A percentile compares a stretch with the other conserved stretches of the same genome.
phyloP scores from a whole-genome alignment of 345 rosid species.

The Heritiera fomes region DNA sequence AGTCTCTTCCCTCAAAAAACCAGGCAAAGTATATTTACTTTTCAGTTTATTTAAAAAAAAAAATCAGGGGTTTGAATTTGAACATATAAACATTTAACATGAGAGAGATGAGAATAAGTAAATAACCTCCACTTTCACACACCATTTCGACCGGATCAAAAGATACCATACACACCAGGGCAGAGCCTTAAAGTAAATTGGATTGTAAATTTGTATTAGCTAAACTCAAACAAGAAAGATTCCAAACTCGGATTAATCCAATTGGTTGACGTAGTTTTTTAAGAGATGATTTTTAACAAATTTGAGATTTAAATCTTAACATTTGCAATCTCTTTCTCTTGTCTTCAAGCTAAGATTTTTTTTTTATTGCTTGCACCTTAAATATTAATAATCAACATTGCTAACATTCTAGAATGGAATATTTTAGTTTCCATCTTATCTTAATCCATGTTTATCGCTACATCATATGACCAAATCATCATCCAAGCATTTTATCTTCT shows the following conservation, averaged over 20 bases:
- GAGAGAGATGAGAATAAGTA: background rate
- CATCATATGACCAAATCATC: slow-evolving; percentile 18
- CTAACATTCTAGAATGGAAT: background rate
- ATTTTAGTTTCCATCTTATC: slow-evolving; percentile 13
- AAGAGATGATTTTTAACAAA: no score
- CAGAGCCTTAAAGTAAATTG: background rate
- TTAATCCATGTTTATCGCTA: slow-evolving; percentile 19
- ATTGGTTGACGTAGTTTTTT: no score
- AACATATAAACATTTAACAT: background rate
- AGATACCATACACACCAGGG: background rate
- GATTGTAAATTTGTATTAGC: no score
- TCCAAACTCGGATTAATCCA: no score
- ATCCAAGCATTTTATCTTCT: background rate
- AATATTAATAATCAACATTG: background rate
- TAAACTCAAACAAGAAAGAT: no score
- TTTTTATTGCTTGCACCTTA: slow-evolving; percentile 2
- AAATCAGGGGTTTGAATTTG: background rate
- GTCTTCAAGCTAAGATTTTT: background rate
- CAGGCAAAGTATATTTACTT: background rate
- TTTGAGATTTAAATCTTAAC: no score
- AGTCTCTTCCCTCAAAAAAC: background rate
- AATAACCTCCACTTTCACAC: slow-evolving; percentile 2
- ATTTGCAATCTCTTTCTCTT: background rate
- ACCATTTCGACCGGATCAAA: slow-evolving; percentile 13
- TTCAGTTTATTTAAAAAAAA: background rate